Evolutionary conservation across 208 protist species (phyloP).

Genomic region (Tritrichomonas musculus): DNA sequence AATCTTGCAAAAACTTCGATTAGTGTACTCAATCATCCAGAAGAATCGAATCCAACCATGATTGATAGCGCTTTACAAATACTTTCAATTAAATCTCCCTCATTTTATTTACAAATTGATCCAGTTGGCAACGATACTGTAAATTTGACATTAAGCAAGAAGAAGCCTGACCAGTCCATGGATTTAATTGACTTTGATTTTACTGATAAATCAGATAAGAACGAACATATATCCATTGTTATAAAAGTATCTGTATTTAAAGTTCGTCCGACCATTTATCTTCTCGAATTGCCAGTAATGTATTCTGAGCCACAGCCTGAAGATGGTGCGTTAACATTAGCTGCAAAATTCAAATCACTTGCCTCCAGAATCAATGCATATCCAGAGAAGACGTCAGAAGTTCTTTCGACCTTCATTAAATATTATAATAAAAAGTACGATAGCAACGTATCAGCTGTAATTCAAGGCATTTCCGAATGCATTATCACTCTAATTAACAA

Average conservation of each 20-base stretch:
- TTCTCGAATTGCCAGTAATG: too few species aligned
- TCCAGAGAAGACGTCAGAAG: too few species aligned
- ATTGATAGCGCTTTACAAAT: neutral
- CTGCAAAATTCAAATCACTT: too few species aligned
- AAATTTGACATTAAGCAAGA: neutral
- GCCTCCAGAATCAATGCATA: too few species aligned
- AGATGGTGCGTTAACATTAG: too few species aligned
- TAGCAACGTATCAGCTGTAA: too few species aligned
- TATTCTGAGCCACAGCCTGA: too few species aligned
- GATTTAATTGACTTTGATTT: neutral
- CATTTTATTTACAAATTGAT: too few species aligned
- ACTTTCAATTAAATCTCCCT: neutral
- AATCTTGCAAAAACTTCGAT: neutral
- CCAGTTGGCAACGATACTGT: neutral
- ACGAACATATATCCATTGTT: neutral
- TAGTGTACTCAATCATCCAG: neutral
- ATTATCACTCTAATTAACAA: neutral
- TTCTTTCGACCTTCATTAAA: too few species aligned
- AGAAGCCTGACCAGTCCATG: neutral
- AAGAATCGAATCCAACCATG: neutral
- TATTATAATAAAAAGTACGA: too few species aligned
- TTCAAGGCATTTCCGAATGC: too few species aligned
- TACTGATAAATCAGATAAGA: neutral
- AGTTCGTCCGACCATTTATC: neutral
- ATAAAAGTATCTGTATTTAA: neutral